Percentiles rank a stretch among this genome's conserved stretches.
phyloP scores from a whole-genome alignment of 2,329 filamentous ascomycete genomes.

The Aaosphaeria pasadenensis region DNA sequence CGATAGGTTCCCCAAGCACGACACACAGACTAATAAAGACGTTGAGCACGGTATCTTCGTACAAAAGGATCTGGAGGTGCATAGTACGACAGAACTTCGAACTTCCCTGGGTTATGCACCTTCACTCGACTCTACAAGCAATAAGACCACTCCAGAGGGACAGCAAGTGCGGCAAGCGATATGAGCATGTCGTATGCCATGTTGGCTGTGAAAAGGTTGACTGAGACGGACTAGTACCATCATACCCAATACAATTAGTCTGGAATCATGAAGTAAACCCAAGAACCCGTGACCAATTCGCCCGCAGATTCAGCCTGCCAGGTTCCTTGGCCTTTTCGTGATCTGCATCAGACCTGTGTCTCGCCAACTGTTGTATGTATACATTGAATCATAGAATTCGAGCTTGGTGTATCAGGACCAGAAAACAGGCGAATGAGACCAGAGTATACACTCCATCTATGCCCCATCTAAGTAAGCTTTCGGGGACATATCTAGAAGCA shows the following conservation, averaged over 20 bases:
- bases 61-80: constrained; percentile 13
- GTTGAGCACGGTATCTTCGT: constrained; percentile 9
- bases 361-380: too few species aligned
- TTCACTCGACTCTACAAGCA: constrained; percentile 1
- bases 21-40: constrained; percentile 1
- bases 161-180: constrained; percentile 1
- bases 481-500: too few species aligned
- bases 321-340: too few species aligned
- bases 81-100: constrained; percentile 12
- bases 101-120: constrained; percentile 2
- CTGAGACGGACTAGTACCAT: too few species aligned
- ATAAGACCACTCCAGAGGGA: background rate
- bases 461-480: too few species aligned
- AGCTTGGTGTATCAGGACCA: too few species aligned
- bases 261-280: background rate
- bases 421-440: too few species aligned
- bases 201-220: background rate
- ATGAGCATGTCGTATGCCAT: background rate
- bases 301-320: background rate
- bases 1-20: background rate
- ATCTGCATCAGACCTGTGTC: too few species aligned
- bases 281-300: background rate
- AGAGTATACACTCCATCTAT: too few species aligned
- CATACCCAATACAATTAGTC: too few species aligned
- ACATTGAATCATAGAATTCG: too few species aligned